Base-by-base conservation (phyloP, 306 rosid genomes). In the Fragaria nilgerrensis region DNA sequence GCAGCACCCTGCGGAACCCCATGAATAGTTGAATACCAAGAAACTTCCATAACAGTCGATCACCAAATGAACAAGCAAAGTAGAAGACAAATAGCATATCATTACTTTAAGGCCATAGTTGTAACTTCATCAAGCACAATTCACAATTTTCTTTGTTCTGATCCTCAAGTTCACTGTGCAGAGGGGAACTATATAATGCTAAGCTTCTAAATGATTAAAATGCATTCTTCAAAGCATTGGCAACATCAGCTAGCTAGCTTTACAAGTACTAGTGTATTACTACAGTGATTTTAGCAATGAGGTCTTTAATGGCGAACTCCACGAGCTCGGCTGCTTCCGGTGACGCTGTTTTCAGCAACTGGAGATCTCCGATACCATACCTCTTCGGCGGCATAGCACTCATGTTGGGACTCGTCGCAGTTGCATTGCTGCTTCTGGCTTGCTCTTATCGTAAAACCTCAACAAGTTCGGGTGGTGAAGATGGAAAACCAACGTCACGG, bases 331-430 rank as follows among this genome's bases (percentile, higher is more conserved):
- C 59, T 16, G 17, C 39, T 37, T 56, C 62, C 29, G 45, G 6
- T 9, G 82, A 78, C 14, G 55, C 75, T 14, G 80, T 84, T 9
- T 80, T 86, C 37, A 75, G 44, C 66, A 85, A 82, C 85, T 77
- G 84, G 72, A 84, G 63, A n/a, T 81, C 98, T 70, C 98, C 97
- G 2, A 56, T 87, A 61, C 94, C 97, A 0, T 94, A 85, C 69
- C 78, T 94, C 9, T 92, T 90, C 53, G 85, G 89, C 8, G 91
- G 93, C 65, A 20, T 92, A 66, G 90, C 90, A 5, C 45, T 90
- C 23, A 83, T 89, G 79, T 27, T 90, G 11, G 82, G 82, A 16
- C 83, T 89, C 56, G 84, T 90, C 15, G 81, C 92, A 11, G 58
- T 82, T 7, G 86, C 92, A 25, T 70, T 92, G 25, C 66, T 89